Conservation (phyloP, 495 filamentous ascomycete genomes). For the Talaromyces proteolyticus region DNA sequence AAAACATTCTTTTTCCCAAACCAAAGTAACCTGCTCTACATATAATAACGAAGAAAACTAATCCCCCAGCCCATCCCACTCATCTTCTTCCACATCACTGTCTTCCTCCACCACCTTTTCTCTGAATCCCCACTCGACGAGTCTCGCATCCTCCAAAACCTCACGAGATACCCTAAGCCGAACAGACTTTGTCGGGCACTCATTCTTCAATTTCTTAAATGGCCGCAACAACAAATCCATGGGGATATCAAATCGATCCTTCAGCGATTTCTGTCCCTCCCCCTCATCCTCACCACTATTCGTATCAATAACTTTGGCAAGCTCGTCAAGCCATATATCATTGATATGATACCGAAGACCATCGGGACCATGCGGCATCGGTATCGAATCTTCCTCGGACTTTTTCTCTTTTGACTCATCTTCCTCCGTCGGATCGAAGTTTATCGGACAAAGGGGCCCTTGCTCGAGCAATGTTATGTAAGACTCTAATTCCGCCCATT, state of each 20-base stretch:
- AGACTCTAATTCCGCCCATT: conserved; percentile 32
- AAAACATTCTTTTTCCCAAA: no score
- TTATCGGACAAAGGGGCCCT: conserved; percentile 35
- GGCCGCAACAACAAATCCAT: conserved; percentile 54
- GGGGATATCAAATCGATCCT: conserved; percentile 26
- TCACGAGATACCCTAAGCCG: conserved; percentile 60
- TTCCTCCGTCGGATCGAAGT: conserved; percentile 35
- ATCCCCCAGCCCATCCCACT: conserved; percentile 75
- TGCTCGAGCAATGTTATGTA: conserved; percentile 37
- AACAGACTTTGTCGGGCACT: conserved; percentile 65
- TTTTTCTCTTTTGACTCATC: conserved; percentile 4
- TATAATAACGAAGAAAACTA: conserved; percentile 9
- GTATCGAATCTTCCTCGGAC: conserved; percentile 25
- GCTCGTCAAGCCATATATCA: conserved; percentile 88
- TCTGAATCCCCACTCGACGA: conserved; percentile 53
- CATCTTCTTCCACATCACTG: conserved; percentile 27
- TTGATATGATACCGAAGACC: conserved; percentile 82
- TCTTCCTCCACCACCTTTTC: conserved; percentile 15
- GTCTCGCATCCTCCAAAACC: conserved; percentile 66
- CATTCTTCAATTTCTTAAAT: conserved; percentile 45
- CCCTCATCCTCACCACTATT: background rate
- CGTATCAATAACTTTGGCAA: conserved; percentile 55
- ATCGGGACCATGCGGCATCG: conserved; percentile 55
- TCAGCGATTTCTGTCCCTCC: conserved; percentile 12
- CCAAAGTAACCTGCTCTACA: no score